Conservation (phyloP, 257 asterid genomes). For the Ilex asprella region DNA sequence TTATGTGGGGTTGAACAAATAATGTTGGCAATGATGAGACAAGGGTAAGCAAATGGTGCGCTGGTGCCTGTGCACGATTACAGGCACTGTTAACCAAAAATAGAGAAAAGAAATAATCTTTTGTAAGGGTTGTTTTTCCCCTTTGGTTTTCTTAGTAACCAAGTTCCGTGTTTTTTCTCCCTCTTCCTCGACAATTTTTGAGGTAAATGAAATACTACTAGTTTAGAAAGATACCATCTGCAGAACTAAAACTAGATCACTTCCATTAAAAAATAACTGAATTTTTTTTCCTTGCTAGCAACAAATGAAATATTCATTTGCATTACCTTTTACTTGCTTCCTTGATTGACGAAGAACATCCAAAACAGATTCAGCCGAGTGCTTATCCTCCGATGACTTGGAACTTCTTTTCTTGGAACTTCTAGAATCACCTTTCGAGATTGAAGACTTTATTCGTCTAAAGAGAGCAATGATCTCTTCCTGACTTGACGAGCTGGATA, state of each 20-base stretch:
- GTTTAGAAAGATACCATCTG: not conserved
- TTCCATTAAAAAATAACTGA: not conserved
- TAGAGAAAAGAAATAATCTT: no score
- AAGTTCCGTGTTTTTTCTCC: no score
- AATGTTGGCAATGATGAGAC: no score
- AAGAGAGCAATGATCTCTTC: constrained; percentile 72
- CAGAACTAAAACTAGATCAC: not conserved
- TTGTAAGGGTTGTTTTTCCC: no score
- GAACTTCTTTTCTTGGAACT: constrained; percentile 35
- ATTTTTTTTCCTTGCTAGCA: not conserved
- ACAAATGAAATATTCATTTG: not conserved
- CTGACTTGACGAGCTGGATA: constrained; percentile 19
- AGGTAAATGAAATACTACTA: no score
- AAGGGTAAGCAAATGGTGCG: no score
- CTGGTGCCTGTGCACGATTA: no score
- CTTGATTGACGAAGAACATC: constrained; percentile 56
- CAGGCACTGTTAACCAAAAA: no score
- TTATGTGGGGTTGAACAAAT: no score
- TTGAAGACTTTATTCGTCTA: constrained; percentile 55
- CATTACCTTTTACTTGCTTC: constrained; percentile 39
- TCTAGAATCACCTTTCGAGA: constrained; percentile 39
- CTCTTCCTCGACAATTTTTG: no score
- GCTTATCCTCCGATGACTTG: constrained; percentile 33
- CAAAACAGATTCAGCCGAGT: constrained; percentile 46
- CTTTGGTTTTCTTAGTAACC: no score